Evolutionary conservation across 2,329 filamentous ascomycete species (phyloP).

Genomic region (Trichothecium sympodiale): DNA sequence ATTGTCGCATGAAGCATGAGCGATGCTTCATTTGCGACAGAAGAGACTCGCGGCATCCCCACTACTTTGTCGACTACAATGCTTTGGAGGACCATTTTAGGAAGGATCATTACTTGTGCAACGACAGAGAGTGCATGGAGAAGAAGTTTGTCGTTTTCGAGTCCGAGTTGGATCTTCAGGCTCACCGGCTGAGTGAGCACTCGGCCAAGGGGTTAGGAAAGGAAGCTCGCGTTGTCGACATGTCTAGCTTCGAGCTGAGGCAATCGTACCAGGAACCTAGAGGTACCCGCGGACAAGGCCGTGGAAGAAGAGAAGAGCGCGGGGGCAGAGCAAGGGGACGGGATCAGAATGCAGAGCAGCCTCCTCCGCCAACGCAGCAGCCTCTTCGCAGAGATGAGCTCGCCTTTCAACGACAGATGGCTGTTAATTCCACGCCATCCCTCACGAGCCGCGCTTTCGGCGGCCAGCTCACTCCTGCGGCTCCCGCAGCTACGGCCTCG

Average conservation of each 20-base stretch:
- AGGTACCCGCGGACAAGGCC: conserved; percentile 25
- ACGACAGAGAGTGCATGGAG: conserved; percentile 78
- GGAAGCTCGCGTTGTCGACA: conserved; percentile 76
- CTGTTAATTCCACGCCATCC: conserved; percentile 79
- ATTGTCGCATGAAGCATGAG: conserved; percentile 91
- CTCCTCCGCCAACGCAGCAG: conserved; percentile 67
- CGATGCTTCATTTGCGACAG: conserved; percentile 90
- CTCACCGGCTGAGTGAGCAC: conserved; percentile 78
- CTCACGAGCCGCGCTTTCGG: conserved; percentile 73
- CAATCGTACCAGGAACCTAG: conserved; percentile 55
- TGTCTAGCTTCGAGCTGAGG: conserved; percentile 75
- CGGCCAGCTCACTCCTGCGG: conserved; percentile 55
- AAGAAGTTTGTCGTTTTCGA: conserved; percentile 98
- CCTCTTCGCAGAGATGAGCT: conserved; percentile 76
- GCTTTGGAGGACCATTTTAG: conserved; percentile 78
- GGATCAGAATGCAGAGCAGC: conserved; percentile 75
- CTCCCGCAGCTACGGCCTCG: conserved; percentile 11
- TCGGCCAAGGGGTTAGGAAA: conserved; percentile 75
- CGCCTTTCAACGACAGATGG: conserved; percentile 84
- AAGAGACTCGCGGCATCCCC: conserved; percentile 55
- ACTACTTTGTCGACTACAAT: conserved; percentile 87
- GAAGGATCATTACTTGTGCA: conserved; percentile 76
- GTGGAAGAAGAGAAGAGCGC: conserved; percentile 24
- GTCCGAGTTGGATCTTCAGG: conserved; percentile 88
- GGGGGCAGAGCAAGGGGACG: conserved; percentile 49